These are phyloP conservation scores for Puya raimondii DNA, from an alignment of 176 grass and related monocot species.

Conservation along the genomic window DNA sequence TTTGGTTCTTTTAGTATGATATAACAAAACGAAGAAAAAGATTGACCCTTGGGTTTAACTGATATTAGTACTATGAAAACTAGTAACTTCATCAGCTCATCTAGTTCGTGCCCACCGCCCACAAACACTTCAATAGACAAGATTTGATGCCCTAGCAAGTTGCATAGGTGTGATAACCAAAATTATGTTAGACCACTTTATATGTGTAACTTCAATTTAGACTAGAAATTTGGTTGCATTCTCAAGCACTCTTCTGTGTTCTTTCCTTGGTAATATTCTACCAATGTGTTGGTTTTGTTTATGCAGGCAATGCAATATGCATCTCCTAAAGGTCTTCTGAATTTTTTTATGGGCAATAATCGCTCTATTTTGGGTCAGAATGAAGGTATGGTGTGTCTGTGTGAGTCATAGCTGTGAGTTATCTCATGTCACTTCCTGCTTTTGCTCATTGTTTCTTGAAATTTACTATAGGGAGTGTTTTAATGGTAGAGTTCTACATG, in stretches of 20 bases:
- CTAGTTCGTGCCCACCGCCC: no score
- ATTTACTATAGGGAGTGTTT: not conserved
- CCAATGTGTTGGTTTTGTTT: slow-evolving; percentile 11
- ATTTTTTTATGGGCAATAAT: slow-evolving; percentile 49
- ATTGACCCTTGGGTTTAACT: no score
- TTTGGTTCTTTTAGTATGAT: no score
- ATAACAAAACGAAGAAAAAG: no score
- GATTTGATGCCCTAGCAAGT: not conserved
- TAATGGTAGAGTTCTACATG: not conserved
- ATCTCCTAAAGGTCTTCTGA: slow-evolving; percentile 86
- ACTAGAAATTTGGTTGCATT: not conserved
- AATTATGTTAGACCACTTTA: not conserved
- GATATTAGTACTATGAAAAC: no score
- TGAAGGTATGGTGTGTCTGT: slow-evolving; percentile 35
- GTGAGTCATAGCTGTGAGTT: not conserved
- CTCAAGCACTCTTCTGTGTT: not conserved
- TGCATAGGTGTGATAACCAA: not conserved
- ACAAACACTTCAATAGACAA: not conserved
- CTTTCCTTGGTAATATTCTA: slow-evolving; percentile 13
- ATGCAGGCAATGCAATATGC: slow-evolving; percentile 80
- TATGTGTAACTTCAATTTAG: not conserved
- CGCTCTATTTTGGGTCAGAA: slow-evolving; percentile 46
- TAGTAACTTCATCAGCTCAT: no score
- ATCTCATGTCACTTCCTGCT: not conserved
- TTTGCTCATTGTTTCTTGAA: not conserved